phyloP scores from a whole-genome alignment of 2,329 filamentous ascomycete species.

The Xylaria sp. region DNA sequence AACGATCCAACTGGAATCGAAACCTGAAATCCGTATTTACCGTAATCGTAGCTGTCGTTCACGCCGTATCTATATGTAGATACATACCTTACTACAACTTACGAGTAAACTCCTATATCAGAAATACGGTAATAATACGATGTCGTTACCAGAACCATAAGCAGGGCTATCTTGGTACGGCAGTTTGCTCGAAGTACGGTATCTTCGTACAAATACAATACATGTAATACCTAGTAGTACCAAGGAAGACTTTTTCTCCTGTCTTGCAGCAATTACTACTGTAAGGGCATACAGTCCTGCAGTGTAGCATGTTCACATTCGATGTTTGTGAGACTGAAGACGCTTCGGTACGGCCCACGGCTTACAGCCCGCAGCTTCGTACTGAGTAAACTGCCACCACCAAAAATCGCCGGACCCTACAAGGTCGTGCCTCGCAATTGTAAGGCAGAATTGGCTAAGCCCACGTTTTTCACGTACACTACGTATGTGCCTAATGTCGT shows the following conservation, averaged over 20 bases:
- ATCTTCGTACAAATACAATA: neutral
- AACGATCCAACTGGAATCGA: neutral
- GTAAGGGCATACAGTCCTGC: too few species aligned
- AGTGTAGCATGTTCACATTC: neutral
- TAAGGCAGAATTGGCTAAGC: neutral
- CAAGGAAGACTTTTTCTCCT: too few species aligned
- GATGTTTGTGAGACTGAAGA: neutral
- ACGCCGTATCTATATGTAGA: neutral
- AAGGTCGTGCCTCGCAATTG: neutral
- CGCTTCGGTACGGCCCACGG: neutral
- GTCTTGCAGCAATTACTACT: too few species aligned
- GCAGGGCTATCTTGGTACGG: neutral
- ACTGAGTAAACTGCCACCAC: too few species aligned
- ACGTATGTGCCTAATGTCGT: neutral
- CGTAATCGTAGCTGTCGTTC: neutral
- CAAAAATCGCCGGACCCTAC: neutral
- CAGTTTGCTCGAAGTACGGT: neutral
- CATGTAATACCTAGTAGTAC: neutral
- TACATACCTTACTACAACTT: neutral
- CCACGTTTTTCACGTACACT: neutral
- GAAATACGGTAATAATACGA: neutral
- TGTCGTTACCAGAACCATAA: neutral
- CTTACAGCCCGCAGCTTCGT: too few species aligned
- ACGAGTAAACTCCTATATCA: neutral
- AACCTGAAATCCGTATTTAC: neutral